These are phyloP conservation scores for Zygosaccharomyces lentus DNA, from an alignment of 805 yeast genomes.

Conservation along the genomic window DNA sequence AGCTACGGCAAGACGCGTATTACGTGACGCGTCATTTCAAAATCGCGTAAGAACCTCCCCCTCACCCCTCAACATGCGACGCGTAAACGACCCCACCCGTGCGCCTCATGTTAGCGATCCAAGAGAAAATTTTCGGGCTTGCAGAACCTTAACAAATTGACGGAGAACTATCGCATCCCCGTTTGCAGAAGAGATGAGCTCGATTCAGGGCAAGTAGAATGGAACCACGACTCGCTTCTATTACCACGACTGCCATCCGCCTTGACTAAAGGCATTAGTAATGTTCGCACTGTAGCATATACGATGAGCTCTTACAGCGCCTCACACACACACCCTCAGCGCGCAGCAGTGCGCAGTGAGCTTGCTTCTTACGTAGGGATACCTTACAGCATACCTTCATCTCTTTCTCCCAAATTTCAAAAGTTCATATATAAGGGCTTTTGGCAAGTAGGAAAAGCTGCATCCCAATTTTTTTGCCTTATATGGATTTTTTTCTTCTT, in stretches of 20 bases:
- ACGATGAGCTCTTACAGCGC: neutral
- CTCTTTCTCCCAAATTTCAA: neutral
- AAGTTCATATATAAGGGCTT: constrained; percentile 1
- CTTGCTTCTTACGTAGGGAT: neutral
- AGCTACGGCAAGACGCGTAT: neutral
- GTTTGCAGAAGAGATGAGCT: neutral
- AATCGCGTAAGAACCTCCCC: neutral
- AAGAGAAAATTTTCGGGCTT: neutral
- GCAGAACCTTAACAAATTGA: neutral
- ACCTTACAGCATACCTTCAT: neutral
- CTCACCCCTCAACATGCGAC: neutral
- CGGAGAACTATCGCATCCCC: neutral
- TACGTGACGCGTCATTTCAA: neutral
- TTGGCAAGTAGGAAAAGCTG: neutral
- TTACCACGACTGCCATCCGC: neutral
- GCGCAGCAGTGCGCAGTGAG: too few relatives aligned
- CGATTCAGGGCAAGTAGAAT: neutral
- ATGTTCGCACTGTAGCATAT: neutral
- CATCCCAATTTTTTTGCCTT: neutral
- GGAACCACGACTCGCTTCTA: neutral
- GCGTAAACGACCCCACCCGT: neutral
- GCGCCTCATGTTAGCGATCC: neutral
- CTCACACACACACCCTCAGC: too few relatives aligned
- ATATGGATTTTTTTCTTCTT: neutral
- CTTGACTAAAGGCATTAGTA: neutral